Evolutionary conservation across 2,329 filamentous ascomycete genomes (phyloP).

Genomic region (Scedosporium minutisporum): DNA sequence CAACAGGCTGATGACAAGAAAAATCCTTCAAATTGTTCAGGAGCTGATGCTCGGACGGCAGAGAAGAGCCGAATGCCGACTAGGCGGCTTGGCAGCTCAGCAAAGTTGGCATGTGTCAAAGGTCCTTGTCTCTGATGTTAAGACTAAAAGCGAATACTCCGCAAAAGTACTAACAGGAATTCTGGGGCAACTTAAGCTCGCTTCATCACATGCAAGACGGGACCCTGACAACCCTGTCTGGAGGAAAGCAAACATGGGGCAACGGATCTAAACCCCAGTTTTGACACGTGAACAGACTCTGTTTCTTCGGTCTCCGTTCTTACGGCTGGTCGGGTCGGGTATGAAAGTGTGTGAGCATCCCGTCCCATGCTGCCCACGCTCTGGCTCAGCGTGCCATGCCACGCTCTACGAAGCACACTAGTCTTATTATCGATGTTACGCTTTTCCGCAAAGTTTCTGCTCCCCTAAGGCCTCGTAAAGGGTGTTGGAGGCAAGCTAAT

Average conservation of each 20-base stretch:
- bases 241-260: background rate
- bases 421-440: too few species aligned
- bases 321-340: background rate
- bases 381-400: too few species aligned
- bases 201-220: slow-evolving; percentile 1
- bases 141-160: background rate
- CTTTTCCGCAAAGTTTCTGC: too few species aligned
- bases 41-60: background rate
- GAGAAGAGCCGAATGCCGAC: slow-evolving; percentile 4
- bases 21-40: too few species aligned
- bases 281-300: slow-evolving; percentile 2
- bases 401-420: too few species aligned
- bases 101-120: background rate
- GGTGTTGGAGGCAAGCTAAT: too few species aligned
- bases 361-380: too few species aligned
- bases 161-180: background rate
- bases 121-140: background rate
- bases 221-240: background rate
- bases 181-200: background rate
- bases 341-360: background rate
- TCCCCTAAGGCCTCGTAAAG: too few species aligned
- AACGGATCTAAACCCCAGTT: background rate
- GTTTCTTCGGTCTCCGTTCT: background rate
- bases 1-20: too few species aligned
- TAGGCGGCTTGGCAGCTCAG: slow-evolving; percentile 2